Evolutionary conservation across 176 grass and related monocot genomes (phyloP).

Genomic region (Avena insularis): DNA sequence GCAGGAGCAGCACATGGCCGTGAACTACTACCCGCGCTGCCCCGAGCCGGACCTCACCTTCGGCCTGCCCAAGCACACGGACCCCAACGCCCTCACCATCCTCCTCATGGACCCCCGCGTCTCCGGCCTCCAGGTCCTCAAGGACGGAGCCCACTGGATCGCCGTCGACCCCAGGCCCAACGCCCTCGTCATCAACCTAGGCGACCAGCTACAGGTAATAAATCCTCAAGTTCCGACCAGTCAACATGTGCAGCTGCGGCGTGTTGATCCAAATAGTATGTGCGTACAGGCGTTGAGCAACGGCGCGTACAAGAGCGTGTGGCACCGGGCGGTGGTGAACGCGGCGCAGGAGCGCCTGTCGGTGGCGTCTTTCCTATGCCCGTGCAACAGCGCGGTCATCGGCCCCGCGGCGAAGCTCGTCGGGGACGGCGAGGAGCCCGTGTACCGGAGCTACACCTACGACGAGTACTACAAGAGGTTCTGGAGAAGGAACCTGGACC

Average conservation of each 20-base stretch:
- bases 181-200: conserved; percentile 76
- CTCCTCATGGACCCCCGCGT: conserved; percentile 72
- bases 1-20: conserved; percentile 89
- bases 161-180: conserved; percentile 55
- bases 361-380: conserved; percentile 96
- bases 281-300: conserved; percentile 72
- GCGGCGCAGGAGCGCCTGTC: conserved; percentile 70
- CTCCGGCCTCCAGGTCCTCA: conserved; percentile 76
- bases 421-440: conserved; percentile 9
- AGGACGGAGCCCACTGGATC: conserved; percentile 63
- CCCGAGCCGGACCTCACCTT: conserved; percentile 77
- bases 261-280: too few species aligned
- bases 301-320: conserved; percentile 85
- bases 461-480: conserved; percentile 87
- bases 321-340: conserved; percentile 90
- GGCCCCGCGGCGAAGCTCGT: conserved; percentile 57
- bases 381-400: conserved; percentile 75
- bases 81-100: conserved; percentile 80
- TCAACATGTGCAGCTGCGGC: background rate
- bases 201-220: conserved; percentile 79
- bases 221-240: too few species aligned
- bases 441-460: conserved; percentile 71
- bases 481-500: conserved; percentile 83
- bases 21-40: conserved; percentile 94
- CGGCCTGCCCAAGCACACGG: conserved; percentile 77